These are phyloP conservation scores for Posidonia oceanica DNA, from an alignment of 116 monocot genomes.

Conservation along the genomic window DNA sequence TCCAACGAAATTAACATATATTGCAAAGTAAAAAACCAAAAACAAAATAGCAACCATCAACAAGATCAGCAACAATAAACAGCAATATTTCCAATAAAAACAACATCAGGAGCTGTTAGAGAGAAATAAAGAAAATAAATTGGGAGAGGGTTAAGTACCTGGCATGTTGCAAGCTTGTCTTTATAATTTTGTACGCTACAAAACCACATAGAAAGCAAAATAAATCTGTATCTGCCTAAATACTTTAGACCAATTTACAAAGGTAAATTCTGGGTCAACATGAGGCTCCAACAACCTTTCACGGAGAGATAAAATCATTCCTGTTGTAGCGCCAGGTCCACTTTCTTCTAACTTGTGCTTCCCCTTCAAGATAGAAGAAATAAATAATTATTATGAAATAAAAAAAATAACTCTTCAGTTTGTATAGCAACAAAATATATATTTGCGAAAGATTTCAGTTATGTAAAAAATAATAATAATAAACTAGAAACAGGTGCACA, in stretches of 20 bases:
- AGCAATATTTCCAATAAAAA: too few species aligned
- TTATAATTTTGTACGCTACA: conserved; percentile 74
- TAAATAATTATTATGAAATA: not conserved
- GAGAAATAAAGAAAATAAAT: not conserved
- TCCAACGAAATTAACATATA: not conserved
- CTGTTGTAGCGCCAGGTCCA: conserved; percentile 87
- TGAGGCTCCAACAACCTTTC: conserved; percentile 47
- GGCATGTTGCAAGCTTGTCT: conserved; percentile 57
- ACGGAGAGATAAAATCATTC: conserved; percentile 93
- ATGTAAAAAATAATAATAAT: too few species aligned
- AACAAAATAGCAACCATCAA: not conserved
- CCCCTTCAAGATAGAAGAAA: conserved; percentile 5
- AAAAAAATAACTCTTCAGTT: not conserved
- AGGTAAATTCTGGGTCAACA: not conserved
- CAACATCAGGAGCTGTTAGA: not conserved
- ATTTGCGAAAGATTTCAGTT: too few species aligned
- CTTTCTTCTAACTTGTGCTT: conserved; percentile 21
- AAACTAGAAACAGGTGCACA: too few species aligned
- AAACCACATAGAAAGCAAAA: not conserved
- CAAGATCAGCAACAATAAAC: not conserved
- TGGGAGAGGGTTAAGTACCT: conserved; percentile 34
- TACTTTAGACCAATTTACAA: not conserved
- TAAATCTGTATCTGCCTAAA: not conserved
- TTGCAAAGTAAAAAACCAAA: not conserved
- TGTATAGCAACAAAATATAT: not conserved